Conservation (phyloP, 345 rosid species). For the Stellera chamaejasme region DNA sequence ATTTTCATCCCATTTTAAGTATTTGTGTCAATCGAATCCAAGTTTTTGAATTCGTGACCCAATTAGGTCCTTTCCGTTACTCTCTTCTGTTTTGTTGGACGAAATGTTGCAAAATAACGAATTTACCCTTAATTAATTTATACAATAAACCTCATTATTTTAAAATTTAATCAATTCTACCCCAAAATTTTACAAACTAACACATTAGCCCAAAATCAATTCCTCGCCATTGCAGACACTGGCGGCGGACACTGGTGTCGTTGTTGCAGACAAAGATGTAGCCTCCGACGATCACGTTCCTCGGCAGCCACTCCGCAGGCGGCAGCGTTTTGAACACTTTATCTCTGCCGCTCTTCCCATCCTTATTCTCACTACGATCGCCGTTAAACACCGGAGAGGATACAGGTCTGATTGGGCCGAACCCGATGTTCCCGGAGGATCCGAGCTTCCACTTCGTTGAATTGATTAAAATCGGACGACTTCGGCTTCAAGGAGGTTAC, state of each 20-base stretch:
- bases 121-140: no score
- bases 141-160: no score
- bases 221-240: no score
- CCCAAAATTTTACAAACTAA: no score
- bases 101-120: no score
- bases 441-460: slow-evolving; percentile 49
- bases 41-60: no score
- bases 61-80: no score
- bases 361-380: slow-evolving; percentile 25
- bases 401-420: slow-evolving; percentile 21
- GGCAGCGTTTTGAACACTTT: slow-evolving; percentile 98
- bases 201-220: no score
- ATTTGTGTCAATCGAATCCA: no score
- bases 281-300: slow-evolving; percentile 88
- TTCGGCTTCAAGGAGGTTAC: slow-evolving; percentile 24
- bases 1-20: no score
- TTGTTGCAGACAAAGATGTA: slow-evolving; percentile 99
- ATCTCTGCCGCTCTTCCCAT: slow-evolving; percentile 27
- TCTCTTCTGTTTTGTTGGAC: no score
- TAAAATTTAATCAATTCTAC: no score
- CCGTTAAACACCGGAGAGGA: slow-evolving; percentile 18
- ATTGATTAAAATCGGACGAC: slow-evolving; percentile 35
- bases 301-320: slow-evolving; percentile 77
- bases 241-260: slow-evolving; percentile 40
- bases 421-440: slow-evolving; percentile 17